These are phyloP conservation scores for Talaromyces pinophilus DNA, from an alignment of 2,329 filamentous ascomycete species.

Conservation along the genomic window DNA sequence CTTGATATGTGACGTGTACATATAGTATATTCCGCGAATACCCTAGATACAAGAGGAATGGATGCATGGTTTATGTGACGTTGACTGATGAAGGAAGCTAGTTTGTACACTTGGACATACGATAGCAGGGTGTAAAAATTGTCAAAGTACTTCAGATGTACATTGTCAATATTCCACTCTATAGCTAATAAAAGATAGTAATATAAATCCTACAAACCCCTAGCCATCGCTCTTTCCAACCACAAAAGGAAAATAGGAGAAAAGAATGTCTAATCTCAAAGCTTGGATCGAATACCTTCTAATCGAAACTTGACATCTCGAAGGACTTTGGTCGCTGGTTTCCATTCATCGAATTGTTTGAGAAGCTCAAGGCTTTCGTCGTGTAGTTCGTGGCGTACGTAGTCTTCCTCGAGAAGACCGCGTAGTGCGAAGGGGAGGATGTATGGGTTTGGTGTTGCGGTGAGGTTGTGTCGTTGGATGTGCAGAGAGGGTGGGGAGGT, in stretches of 20 bases:
- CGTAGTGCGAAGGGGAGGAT: slow-evolving; percentile 95
- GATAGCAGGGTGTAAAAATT: too few relatives aligned
- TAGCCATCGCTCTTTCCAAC: background rate
- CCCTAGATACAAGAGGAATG: background rate
- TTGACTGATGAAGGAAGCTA: too few relatives aligned
- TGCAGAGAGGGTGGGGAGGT: slow-evolving; percentile 49
- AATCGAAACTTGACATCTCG: slow-evolving; percentile 95
- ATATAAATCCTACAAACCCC: background rate
- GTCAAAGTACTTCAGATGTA: background rate
- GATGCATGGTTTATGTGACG: background rate
- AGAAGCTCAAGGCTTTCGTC: slow-evolving; percentile 77
- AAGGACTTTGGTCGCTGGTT: slow-evolving; percentile 81
- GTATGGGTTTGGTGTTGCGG: slow-evolving; percentile 70
- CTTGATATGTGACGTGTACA: slow-evolving; percentile 3
- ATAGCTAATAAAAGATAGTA: background rate
- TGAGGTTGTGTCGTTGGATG: slow-evolving; percentile 52
- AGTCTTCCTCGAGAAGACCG: slow-evolving; percentile 85
- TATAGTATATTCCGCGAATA: slow-evolving; percentile 11
- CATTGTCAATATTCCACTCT: background rate
- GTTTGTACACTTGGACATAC: too few relatives aligned
- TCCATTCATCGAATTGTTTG: slow-evolving; percentile 91
- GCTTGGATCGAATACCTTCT: slow-evolving; percentile 83
- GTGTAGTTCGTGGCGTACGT: slow-evolving; percentile 78
- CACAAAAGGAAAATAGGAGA: background rate
- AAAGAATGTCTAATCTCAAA: slow-evolving; percentile 13